Evolutionary conservation across 1,284 basidiomycete genomes (phyloP).

Genomic region (Pisolithus thermaeus): DNA sequence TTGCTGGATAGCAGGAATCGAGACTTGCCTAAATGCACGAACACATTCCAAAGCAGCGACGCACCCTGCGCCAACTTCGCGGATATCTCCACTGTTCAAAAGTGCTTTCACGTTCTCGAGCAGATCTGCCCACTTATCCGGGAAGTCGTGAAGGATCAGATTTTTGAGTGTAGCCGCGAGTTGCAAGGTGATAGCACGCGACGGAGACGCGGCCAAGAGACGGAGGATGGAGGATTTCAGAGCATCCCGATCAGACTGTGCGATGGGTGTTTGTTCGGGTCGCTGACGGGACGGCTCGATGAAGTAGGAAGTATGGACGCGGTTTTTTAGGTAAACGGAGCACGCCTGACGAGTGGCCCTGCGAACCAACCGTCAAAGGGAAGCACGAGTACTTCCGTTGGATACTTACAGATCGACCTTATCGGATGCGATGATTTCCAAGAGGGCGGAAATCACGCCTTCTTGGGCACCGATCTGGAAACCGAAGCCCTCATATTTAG

Average conservation of each 20-base stretch:
- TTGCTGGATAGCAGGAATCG: background rate
- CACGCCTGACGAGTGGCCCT: slow-evolving; percentile 77
- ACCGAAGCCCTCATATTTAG: slow-evolving; percentile 4
- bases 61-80: slow-evolving; percentile 74
- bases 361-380: slow-evolving; percentile 5
- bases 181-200: slow-evolving; percentile 67
- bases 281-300: slow-evolving; percentile 42
- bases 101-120: slow-evolving; percentile 58
- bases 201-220: slow-evolving; percentile 61
- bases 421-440: slow-evolving; percentile 77
- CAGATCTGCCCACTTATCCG: slow-evolving; percentile 65
- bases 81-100: slow-evolving; percentile 56
- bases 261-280: slow-evolving; percentile 57
- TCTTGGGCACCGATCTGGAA: slow-evolving; percentile 67
- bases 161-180: slow-evolving; percentile 67
- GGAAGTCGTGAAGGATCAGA: slow-evolving; percentile 69
- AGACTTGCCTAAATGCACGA: slow-evolving; percentile 56
- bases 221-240: slow-evolving; percentile 63
- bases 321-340: slow-evolving; percentile 83
- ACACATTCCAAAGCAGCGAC: slow-evolving; percentile 70
- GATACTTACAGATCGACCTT: slow-evolving; percentile 67
- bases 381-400: background rate
- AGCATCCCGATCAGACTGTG: slow-evolving; percentile 59
- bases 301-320: slow-evolving; percentile 60
- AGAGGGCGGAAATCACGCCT: slow-evolving; percentile 70